Base-by-base conservation (phyloP, 2,329 filamentous ascomycete genomes). In the Graphilbum fragrans region DNA sequence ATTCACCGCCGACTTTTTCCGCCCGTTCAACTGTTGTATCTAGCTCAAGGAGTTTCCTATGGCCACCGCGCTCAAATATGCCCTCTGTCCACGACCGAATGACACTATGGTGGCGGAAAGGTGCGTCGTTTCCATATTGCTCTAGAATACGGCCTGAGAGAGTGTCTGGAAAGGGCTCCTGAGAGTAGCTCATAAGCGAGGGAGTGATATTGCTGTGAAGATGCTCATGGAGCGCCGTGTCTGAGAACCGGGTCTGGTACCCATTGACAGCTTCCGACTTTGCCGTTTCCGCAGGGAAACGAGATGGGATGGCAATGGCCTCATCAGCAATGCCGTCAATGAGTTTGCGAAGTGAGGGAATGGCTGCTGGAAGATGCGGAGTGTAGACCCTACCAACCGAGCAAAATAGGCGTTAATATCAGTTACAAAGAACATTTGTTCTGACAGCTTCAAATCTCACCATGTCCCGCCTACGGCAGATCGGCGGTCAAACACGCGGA, bases 1-100 rank as follows among this genome's bases (percentile, higher is more conserved):
- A 80, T 57, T 69, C 68, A 0, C 52, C 48, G 1, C 58, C 60
- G 1, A 62, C 50, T 49, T 75, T 73, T 25, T 74, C 65, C 0
- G 66, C 72, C 5, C 63, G 58, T 55, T 82, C 79, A 3, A 82
- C 77, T 0, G 72, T 77, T 1, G 77, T 82, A 48, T 67, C 66
- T 51, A 74, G 77, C 1, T 61, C 63, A 0, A 77, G 58, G 0
- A 72, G 50, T 29, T 68, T 64, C 16, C 38, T 39, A 38, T 44
- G 41, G 27, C 42, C 42, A 11, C 37, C 39, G 2, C 43, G 32
- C 3, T 66, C 53, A 2, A 80, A 50, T 1, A 82, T 54, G 0
- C 51, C 56, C 37, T 69, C 61, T 11, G 82, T 57, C 44, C 78
- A 82, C 14, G 61, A 49, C 23, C 65, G 59, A 11, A 82, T 65